Percentiles rank a stretch among this genome's conserved stretches.
Conservation (phyloP, 306 rosid species). For the Castanea sativa region DNA sequence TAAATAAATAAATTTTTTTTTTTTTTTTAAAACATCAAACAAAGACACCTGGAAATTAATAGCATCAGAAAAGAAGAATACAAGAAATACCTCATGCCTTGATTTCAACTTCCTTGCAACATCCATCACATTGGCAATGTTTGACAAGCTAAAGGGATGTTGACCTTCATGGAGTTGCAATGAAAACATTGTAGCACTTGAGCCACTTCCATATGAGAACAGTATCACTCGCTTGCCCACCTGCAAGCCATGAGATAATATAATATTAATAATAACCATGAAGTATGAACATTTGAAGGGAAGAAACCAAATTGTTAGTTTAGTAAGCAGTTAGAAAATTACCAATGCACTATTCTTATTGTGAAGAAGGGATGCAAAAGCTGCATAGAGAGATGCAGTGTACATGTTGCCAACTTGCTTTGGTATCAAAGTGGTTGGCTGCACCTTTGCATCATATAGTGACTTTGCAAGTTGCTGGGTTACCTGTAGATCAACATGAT, state of each 20-base stretch:
- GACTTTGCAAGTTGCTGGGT: constrained; percentile 92
- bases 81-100: constrained; percentile 78
- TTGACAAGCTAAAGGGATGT: constrained; percentile 82
- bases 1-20: too few relatives aligned
- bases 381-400: constrained; percentile 98
- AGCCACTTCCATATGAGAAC: constrained; percentile 97
- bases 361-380: constrained; percentile 88
- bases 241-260: constrained; percentile 45
- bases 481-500: constrained; percentile 42
- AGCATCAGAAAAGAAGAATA: neutral
- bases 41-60: neutral
- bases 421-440: constrained; percentile 86
- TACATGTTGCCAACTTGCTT: constrained; percentile 99
- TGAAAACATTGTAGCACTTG: constrained; percentile 86
- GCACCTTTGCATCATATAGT: constrained; percentile 77
- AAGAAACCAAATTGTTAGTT: constrained; percentile 6
- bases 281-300: constrained; percentile 1
- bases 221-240: constrained; percentile 66
- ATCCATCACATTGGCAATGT: constrained; percentile 73
- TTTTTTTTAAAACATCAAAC: neutral
- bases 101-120: constrained; percentile 79
- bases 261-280: constrained; percentile 22
- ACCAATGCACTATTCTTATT: constrained; percentile 75
- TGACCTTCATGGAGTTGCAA: constrained; percentile 51
- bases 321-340: constrained; percentile 19